A percentile compares a stretch with the other conserved stretches of the same genome.
phyloP scores from a whole-genome alignment of 768 basidiomycete genomes.

The Hypholoma sublateritium region DNA sequence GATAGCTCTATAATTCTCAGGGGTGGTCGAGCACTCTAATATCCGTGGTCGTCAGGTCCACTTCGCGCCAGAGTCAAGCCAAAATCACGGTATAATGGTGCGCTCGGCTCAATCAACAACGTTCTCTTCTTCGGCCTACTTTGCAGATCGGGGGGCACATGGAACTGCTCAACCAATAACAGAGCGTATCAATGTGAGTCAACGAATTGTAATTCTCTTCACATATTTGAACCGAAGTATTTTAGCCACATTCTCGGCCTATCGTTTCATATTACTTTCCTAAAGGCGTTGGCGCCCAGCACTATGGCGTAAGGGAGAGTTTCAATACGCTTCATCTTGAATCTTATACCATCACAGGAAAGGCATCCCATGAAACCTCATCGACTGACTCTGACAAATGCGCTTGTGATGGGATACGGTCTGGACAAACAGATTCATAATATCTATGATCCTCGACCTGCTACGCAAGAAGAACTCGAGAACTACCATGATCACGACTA shows the following conservation, averaged over 20 bases:
- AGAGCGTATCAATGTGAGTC: slow-evolving; percentile 71
- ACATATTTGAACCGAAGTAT: neutral
- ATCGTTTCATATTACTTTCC: slow-evolving; percentile 97
- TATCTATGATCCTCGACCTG: slow-evolving; percentile 85
- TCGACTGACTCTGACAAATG: slow-evolving; percentile 92
- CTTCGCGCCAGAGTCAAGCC: neutral
- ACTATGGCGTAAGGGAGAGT: slow-evolving; percentile 79
- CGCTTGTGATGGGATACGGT: slow-evolving; percentile 94
- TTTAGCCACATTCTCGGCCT: slow-evolving; percentile 71
- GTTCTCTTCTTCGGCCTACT: slow-evolving; percentile 75
- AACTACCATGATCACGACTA: slow-evolving; percentile 95
- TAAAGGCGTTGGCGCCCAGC: slow-evolving; percentile 89
- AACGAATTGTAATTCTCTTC: slow-evolving; percentile 9
- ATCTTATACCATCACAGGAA: slow-evolving; percentile 54
- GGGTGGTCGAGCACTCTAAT: too few relatives aligned
- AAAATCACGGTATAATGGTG: slow-evolving; percentile 32
- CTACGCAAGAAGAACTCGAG: slow-evolving; percentile 87
- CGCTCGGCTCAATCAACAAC: slow-evolving; percentile 48
- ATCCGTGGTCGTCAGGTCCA: neutral
- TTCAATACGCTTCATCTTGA: neutral
- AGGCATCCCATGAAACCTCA: slow-evolving; percentile 99
- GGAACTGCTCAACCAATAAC: slow-evolving; percentile 78
- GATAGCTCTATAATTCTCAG: too few relatives aligned
- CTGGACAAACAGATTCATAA: slow-evolving; percentile 93
- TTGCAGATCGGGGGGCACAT: slow-evolving; percentile 69